Evolutionary conservation across 441 rosid species (phyloP).

Genomic region (Gossypium trilobum): DNA sequence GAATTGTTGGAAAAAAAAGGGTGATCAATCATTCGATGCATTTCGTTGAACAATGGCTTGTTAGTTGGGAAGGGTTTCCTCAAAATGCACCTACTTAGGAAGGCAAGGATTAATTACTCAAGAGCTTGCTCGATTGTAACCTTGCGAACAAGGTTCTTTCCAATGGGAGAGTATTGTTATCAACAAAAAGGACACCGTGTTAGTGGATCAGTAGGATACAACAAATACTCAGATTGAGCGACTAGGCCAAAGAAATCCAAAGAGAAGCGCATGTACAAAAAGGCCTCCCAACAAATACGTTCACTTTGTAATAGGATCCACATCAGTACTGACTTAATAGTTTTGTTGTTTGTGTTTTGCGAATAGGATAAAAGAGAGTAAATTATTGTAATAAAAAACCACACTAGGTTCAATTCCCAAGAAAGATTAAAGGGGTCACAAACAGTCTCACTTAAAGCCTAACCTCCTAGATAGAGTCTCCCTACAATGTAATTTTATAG

Average conservation of each 20-base stretch:
- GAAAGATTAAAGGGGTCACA: too few species aligned
- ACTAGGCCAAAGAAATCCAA: neutral
- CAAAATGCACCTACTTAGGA: neutral
- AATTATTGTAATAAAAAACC: too few species aligned
- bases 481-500: too few species aligned
- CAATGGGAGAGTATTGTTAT: neutral
- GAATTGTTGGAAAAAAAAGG: neutral
- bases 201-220: neutral
- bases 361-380: too few species aligned
- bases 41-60: neutral
- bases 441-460: too few species aligned
- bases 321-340: neutral
- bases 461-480: too few species aligned
- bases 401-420: too few species aligned
- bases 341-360: neutral
- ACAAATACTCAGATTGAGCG: neutral
- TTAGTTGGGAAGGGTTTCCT: neutral
- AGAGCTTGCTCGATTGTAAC: neutral
- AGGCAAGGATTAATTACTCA: neutral
- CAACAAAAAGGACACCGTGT: neutral
- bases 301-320: neutral
- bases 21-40: neutral
- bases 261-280: neutral
- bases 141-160: neutral
- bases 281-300: neutral